Conservation (phyloP, 371 early-diverging fungal species). For the Lichtheimia corymbifera region DNA sequence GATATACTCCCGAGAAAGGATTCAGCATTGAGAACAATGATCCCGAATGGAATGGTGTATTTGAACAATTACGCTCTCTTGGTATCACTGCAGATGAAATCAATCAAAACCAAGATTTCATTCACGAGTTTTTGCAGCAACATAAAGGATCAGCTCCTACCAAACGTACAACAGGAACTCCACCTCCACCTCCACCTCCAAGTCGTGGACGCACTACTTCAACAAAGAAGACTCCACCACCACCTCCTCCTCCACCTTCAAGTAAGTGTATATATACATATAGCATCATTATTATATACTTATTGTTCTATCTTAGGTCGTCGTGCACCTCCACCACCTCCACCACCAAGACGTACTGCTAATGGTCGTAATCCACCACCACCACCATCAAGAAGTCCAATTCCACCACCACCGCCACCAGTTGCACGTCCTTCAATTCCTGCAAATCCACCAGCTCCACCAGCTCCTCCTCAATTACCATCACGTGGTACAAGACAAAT, state of each 20-base stretch:
- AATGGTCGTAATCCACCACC: conserved; percentile 13
- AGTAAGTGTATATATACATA: conserved; percentile 13
- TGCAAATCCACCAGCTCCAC: conserved; percentile 1
- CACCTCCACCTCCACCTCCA: conserved; percentile 47
- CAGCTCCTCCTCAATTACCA: conserved; percentile 14
- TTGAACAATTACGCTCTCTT: conserved; percentile 71
- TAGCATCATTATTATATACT: too few species aligned
- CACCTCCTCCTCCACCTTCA: conserved; percentile 23
- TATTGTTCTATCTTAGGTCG: conserved; percentile 13
- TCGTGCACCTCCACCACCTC: conserved; percentile 24
- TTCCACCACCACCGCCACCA: conserved; percentile 24
- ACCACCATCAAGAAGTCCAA: conserved; percentile 8
- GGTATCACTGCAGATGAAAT: conserved; percentile 80
- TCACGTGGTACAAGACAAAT: conserved; percentile 11
- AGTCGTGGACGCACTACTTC: conserved; percentile 6
- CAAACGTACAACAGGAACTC: conserved; percentile 28
- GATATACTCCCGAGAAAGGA: conserved; percentile 77
- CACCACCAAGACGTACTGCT: conserved; percentile 11
- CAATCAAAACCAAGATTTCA: conserved; percentile 53
- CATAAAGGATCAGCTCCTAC: conserved; percentile 25
- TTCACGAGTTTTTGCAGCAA: conserved; percentile 51
- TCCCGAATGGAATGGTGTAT: conserved; percentile 75
- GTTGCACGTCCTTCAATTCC: conserved; percentile 11
- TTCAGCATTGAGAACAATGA: conserved; percentile 82
- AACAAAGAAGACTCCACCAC: conserved; percentile 13